Evolutionary conservation across 768 basidiomycete genomes (phyloP).

Genomic region (Phaeolepiota aurea): DNA sequence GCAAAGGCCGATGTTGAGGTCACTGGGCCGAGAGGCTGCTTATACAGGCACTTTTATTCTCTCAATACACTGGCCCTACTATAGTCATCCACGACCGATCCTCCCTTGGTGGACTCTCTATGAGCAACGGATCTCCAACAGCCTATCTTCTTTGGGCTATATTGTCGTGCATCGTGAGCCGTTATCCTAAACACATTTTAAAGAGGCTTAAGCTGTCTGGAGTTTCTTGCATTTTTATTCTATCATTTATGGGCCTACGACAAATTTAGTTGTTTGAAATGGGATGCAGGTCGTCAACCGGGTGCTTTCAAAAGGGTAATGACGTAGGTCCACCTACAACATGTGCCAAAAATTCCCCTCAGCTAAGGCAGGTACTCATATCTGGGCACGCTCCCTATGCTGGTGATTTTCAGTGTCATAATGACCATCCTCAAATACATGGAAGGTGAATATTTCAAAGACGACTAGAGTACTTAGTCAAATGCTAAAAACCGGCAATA

Average conservation of each 20-base stretch:
- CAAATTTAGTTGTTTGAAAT: slow-evolving; percentile 63
- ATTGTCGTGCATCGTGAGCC: slow-evolving; percentile 52
- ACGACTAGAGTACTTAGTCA: no score
- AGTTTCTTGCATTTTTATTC: slow-evolving; percentile 65
- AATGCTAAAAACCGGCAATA: no score
- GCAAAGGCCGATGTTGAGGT: neutral
- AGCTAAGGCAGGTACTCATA: slow-evolving; percentile 57
- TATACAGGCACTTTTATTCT: neutral
- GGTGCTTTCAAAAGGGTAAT: slow-evolving; percentile 85
- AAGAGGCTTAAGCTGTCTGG: no score
- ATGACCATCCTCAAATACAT: slow-evolving; percentile 62
- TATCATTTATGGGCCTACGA: slow-evolving; percentile 80
- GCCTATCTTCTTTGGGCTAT: slow-evolving; percentile 75
- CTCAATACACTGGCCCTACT: slow-evolving; percentile 21
- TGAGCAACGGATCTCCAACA: slow-evolving; percentile 68
- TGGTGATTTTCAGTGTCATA: slow-evolving; percentile 55
- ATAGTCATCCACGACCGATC: slow-evolving; percentile 8
- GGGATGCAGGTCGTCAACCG: slow-evolving; percentile 69
- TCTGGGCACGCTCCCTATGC: slow-evolving; percentile 56
- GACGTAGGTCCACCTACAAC: slow-evolving; percentile 46
- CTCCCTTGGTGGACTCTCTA: slow-evolving; percentile 21
- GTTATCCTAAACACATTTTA: no score
- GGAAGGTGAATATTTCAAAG: slow-evolving; percentile 52
- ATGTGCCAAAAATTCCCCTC: neutral
- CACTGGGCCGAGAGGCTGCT: neutral